A percentile compares a stretch with the other conserved stretches of the same genome.
Evolutionary conservation across 2,329 filamentous ascomycete species (phyloP).

Genomic region (Aspergillus latus): DNA sequence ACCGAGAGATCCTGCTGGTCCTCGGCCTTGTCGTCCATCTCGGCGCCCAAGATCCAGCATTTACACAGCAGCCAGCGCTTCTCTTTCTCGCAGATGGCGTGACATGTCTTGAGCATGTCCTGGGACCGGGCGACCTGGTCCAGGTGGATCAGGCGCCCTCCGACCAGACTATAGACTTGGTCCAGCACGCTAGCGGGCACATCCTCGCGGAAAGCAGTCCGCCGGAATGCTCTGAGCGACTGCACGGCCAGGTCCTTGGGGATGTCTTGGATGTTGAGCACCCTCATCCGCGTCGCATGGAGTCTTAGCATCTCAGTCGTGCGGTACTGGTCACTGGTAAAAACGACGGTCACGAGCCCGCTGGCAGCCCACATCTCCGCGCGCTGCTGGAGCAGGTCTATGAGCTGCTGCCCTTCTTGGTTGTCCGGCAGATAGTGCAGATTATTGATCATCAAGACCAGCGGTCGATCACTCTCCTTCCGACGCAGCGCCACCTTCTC

Average conservation of each 20-base stretch:
- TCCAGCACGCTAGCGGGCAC: conserved; percentile 58
- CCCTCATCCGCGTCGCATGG: conserved; percentile 90
- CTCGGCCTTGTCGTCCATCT: conserved; percentile 97
- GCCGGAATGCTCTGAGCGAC: conserved; percentile 75
- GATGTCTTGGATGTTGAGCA: conserved; percentile 81
- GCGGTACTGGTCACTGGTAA: conserved; percentile 98
- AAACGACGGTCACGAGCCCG: conserved; percentile 83
- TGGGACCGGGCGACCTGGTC: conserved; percentile 81
- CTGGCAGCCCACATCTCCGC: conserved; percentile 95
- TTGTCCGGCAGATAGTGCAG: conserved; percentile 94
- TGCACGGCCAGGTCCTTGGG: conserved; percentile 73
- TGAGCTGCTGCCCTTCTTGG: conserved; percentile 82
- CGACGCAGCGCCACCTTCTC: conserved; percentile 82
- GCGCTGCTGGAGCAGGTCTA: conserved; percentile 91
- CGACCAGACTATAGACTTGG: conserved; percentile 80
- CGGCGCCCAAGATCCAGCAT: conserved; percentile 73
- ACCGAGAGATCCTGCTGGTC: conserved; percentile 95
- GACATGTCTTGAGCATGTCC: conserved; percentile 77
- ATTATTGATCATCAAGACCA: conserved; percentile 90
- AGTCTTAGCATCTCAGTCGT: conserved; percentile 93
- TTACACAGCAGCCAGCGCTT: conserved; percentile 78
- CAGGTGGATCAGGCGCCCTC: conserved; percentile 82
- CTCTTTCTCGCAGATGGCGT: conserved; percentile 69
- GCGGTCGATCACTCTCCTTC: conserved; percentile 63
- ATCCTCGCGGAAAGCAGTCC: conserved; percentile 69